A percentile compares a stretch with the other conserved stretches of the same genome.
Conservation (phyloP, 441 rosid genomes). For the Lepidium campestre region DNA sequence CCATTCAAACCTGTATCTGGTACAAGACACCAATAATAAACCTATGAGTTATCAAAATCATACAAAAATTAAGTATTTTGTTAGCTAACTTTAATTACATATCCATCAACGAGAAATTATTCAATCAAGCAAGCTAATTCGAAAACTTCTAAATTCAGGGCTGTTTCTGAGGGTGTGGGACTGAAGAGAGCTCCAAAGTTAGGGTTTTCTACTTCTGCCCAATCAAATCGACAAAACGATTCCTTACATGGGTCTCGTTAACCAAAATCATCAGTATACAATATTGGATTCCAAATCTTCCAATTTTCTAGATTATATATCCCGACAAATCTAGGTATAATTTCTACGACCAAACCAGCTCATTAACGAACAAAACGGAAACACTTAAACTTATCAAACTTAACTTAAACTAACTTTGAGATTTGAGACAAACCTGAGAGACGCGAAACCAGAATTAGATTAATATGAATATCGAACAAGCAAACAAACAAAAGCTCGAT, state of each 20-base stretch:
- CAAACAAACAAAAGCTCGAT: background rate
- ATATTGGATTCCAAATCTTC: background rate
- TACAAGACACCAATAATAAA: background rate
- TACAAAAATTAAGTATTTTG: background rate
- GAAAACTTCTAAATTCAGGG: background rate
- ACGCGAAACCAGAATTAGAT: background rate
- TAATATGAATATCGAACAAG: background rate
- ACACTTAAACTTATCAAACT: background rate
- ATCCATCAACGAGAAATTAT: background rate
- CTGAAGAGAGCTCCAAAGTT: background rate
- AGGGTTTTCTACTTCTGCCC: background rate
- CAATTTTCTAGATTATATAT: background rate
- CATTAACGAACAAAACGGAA: background rate
- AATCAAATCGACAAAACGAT: background rate
- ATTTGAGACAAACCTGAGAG: slow-evolving; percentile 8
- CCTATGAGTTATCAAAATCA: background rate
- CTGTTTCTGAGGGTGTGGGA: background rate
- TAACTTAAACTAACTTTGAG: background rate
- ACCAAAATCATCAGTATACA: background rate
- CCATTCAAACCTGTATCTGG: slow-evolving; percentile 41
- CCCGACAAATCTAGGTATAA: background rate
- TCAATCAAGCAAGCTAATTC: background rate
- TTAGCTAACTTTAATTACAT: background rate
- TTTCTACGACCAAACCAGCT: background rate
- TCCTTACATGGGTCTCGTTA: background rate